Evolutionary conservation across 352 stramenopile species (phyloP), one percentile per base, ranked within the genome.

Genomic region (Phytophthora capsici): DNA sequence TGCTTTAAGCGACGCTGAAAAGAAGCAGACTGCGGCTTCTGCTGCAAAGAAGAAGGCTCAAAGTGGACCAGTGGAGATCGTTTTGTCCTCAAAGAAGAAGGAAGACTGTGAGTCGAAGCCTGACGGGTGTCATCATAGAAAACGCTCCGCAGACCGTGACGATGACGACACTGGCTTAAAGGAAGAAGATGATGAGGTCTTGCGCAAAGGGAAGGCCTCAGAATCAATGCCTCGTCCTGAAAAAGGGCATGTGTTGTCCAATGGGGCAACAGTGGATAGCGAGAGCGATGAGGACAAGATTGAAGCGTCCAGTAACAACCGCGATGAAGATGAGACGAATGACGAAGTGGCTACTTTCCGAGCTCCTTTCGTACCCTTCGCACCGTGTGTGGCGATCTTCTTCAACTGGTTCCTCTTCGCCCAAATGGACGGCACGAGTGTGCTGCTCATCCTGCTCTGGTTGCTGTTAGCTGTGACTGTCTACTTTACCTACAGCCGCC

Each of bases 381-480:
- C 84, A 17, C 87, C 85, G n/a, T 92, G 82, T 34, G 32, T 95
- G 1, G 85, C 87, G 4, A 93, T 95, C 59, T 93, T 92, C 53
- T 91, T 95, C 73, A 95, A 95, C 72, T 95, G 88, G 88, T 93
- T 93, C 41, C 59, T 95, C 22, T 91, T 94, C 43, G 81, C 83
- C 20, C 88, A 95, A 71, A 92, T 93, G 81, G 82, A 90, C 28
- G 64, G 71, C 3, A 63, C 69, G 38, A 87, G 79, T 38, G 81
- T 93, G 36, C 44, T 84, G 22, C 75, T 93, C 38, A 90, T 93
- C 43, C 23, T 73, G 19, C 43, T 90, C 1, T 95, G 86, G 85
- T 51, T 95, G 38, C 55, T 88, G 25, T 40, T 95, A 22, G 87
- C 87, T 36, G 54, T 93, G 12, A 62, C 36, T 16, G 65, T 90